A percentile compares a stretch with the other conserved stretches of the same genome.
phyloP scores from a whole-genome alignment of 2,329 filamentous ascomycete genomes.

The Aspergillus oerlinghausenensis region DNA sequence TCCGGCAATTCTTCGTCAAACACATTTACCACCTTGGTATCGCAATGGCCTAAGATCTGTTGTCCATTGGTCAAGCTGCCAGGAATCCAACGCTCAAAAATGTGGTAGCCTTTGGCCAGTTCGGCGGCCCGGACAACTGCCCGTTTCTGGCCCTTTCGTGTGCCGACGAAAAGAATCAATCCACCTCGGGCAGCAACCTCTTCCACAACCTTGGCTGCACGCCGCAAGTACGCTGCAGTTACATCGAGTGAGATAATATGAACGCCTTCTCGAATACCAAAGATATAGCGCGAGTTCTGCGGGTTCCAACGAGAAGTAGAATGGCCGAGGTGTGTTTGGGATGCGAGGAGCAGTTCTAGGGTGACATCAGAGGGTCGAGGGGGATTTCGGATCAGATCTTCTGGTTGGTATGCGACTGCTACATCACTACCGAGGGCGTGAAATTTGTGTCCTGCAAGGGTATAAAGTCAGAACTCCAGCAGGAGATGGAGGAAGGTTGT shows the following conservation, averaged over 20 bases:
- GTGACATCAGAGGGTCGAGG: slow-evolving; percentile 75
- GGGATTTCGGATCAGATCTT: slow-evolving; percentile 57
- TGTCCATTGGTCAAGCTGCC: slow-evolving; percentile 90
- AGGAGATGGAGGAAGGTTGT: background rate
- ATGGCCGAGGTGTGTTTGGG: slow-evolving; percentile 86
- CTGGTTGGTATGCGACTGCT: slow-evolving; percentile 26
- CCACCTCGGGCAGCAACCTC: slow-evolving; percentile 80
- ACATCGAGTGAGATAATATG: slow-evolving; percentile 91
- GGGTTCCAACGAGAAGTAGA: slow-evolving; percentile 91
- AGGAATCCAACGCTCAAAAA: slow-evolving; percentile 90
- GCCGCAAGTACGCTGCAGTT: slow-evolving; percentile 83
- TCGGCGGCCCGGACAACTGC: slow-evolving; percentile 76
- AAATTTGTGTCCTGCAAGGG: slow-evolving; percentile 25
- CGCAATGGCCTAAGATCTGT: slow-evolving; percentile 70
- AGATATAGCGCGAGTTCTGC: slow-evolving; percentile 88
- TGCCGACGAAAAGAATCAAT: slow-evolving; percentile 86
- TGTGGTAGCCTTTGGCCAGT: slow-evolving; percentile 72
- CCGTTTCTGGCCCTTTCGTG: slow-evolving; percentile 72
- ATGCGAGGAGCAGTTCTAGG: slow-evolving; percentile 83
- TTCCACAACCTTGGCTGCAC: slow-evolving; percentile 86
- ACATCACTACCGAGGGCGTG: slow-evolving; percentile 29
- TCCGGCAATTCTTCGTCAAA: slow-evolving; percentile 60
- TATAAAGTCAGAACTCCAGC: too few relatives aligned
- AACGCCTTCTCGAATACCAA: slow-evolving; percentile 78
- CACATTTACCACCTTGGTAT: slow-evolving; percentile 71